Evolutionary conservation across 129 eudicot genomes (phyloP), one percentile per base, ranked within the genome.

Genomic region (Arctium minus): DNA sequence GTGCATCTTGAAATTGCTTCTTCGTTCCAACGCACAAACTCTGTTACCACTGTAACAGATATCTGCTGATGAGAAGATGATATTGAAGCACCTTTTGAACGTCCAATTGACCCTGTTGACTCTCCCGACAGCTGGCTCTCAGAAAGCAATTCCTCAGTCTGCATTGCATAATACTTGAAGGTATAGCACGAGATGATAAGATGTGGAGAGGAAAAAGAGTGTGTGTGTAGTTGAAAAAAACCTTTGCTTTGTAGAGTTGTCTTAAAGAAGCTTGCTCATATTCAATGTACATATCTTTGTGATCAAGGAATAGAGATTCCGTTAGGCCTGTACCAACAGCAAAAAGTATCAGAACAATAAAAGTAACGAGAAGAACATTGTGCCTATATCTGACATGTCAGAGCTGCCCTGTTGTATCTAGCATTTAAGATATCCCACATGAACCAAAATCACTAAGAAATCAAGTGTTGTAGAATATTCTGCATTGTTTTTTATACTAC

Each of bases 1-100:
- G 86, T 89, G 81, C 97, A 93, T 87, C 99, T 89, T 6, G 98
- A 89, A 37, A 96, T 82, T 76, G 99, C 99, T 89, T 96, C 99
- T 91, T 96, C 99, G 44, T 96, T 96, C 99, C 99, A 96, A 37
- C 99, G 97, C 15, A 93, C 97, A 88, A 96, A 96, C 89, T 96
- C 99, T 12, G 99, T 96, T 85, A 96, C 99, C 77, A 89, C 98
- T 65, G 98, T 93, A 84, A 96, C 99, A 73, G 99, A 96, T 85
- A 96, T 96, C 86, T 96, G 99, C 82, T 92, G 96, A 79, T 86
- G 92, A 67, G 94, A 90, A 80, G 97, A 93, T 76, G 97, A 56
- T 80, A 92, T 86, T 50, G 99, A 88, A 87, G 98, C 96, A 46
- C 99, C 99, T 84, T 89, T 96, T 17, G 99, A 86, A 67, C 97